Base-by-base conservation (phyloP, 345 rosid species). In the Pugionium cornutum region DNA sequence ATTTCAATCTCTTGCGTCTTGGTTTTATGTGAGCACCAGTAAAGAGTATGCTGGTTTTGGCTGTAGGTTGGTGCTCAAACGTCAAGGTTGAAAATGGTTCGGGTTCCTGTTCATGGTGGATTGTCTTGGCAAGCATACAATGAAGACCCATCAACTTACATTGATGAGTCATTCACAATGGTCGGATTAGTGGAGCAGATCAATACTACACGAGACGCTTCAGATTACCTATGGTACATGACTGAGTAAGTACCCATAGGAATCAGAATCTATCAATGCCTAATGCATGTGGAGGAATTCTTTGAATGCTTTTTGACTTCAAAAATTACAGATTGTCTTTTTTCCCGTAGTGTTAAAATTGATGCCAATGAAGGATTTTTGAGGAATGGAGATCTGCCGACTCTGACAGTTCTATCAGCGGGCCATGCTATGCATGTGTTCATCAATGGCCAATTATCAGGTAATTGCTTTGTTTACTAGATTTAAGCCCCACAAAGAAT, bases 191-290 rank as follows among this genome's bases (percentile, higher is more conserved):
- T 95, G 79, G 99, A 91, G 79, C 99, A 95, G 86, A 80, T 95
- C 68, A 95, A 89, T 75, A 83, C 91, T 52, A 95, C 99, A 29
- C 81, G 96, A 75, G 99, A 95, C 77, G 65, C 35, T 48, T 74
- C 96, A 1, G 99, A 95, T 67, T 95, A 95, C 68, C 72, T 95
- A 84, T 95, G 99, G 99, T 95, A 89, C 86, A 80, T 78, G 74
- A 95, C 99, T 65, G 96, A 91, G 99, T 95, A 71, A 87, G 99
- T 84, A 67, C 56, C 39, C 37, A 5, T 11, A 55, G 25, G 44
- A 40, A 62, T 31, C 44, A 67, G 5, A 46, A 48, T 53, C 61
- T 42, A 34, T 55, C 32, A 48, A 46, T 8, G 9, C 52, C 35
- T 1, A 27, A 49, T 26, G 52, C 7, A 49, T 57, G 27, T 33